These are phyloP conservation scores for Colletotrichum liaoningense DNA, from an alignment of 2,329 filamentous ascomycete species.

Conservation along the genomic window DNA sequence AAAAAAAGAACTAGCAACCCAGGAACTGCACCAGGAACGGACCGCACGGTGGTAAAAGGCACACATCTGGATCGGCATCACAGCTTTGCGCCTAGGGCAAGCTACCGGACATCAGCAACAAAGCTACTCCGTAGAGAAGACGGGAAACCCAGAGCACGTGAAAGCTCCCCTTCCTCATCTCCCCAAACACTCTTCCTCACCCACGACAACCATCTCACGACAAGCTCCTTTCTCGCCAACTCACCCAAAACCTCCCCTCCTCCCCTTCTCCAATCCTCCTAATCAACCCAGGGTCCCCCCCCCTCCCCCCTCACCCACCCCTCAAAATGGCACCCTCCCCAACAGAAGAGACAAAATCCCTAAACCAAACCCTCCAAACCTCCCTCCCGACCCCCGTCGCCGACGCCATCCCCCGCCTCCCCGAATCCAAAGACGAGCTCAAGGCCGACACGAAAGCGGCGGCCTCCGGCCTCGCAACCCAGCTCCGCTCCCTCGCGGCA, in stretches of 20 bases:
- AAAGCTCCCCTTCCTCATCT: slow-evolving; percentile 5
- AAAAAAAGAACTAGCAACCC: neutral
- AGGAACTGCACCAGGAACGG: slow-evolving; percentile 29
- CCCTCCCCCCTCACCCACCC: neutral
- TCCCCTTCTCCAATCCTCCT: neutral
- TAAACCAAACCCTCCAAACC: slow-evolving; percentile 26
- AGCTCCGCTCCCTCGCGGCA: slow-evolving; percentile 84
- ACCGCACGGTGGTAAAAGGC: slow-evolving; percentile 15
- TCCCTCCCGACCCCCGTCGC: slow-evolving; percentile 48
- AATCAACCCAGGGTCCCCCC: neutral
- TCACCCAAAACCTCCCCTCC: neutral
- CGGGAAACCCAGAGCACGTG: neutral
- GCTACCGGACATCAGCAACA: neutral
- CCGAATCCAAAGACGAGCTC: slow-evolving; percentile 57
- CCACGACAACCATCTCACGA: neutral
- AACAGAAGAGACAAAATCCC: slow-evolving; percentile 37
- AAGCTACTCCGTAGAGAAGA: neutral
- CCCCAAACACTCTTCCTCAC: neutral
- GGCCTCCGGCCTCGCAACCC: slow-evolving; percentile 53
- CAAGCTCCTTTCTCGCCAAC: neutral
- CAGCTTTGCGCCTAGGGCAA: neutral
- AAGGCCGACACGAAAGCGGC: slow-evolving; percentile 55
- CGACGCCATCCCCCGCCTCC: slow-evolving; percentile 54
- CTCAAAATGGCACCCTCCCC: slow-evolving; percentile 38
- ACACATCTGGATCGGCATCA: neutral